These are phyloP conservation scores for Pseudomicrostroma phylloplanum DNA, from an alignment of 1,284 basidiomycete genomes.

Conservation along the genomic window DNA sequence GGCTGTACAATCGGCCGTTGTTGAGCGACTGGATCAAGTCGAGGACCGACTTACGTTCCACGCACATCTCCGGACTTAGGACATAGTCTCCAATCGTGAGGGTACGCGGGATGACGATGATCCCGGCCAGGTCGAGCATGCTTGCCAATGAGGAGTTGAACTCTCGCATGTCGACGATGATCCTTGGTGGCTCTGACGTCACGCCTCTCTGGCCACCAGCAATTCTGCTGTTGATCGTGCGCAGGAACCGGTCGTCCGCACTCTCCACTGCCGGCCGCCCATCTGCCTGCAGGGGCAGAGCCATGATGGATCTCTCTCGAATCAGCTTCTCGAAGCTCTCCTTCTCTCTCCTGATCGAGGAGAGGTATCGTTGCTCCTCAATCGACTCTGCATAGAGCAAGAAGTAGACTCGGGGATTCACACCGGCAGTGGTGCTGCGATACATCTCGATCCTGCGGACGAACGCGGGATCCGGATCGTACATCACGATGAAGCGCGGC, in stretches of 20 bases:
- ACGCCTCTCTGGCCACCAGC: slow-evolving; percentile 72
- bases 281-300: slow-evolving; percentile 79
- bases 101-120: slow-evolving; percentile 80
- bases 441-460: slow-evolving; percentile 80
- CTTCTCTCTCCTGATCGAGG: slow-evolving; percentile 80
- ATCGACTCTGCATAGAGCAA: slow-evolving; percentile 86
- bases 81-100: slow-evolving; percentile 95
- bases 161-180: slow-evolving; percentile 94
- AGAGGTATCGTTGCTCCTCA: slow-evolving; percentile 92
- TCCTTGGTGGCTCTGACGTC: slow-evolving; percentile 65
- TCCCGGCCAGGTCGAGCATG: slow-evolving; percentile 72
- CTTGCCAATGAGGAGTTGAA: slow-evolving; percentile 89
- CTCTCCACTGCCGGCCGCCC: slow-evolving; percentile 54
- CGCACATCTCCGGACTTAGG: slow-evolving; percentile 85
- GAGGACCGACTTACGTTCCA: slow-evolving; percentile 87
- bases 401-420: slow-evolving; percentile 87
- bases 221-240: slow-evolving; percentile 78
- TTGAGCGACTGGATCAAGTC: slow-evolving; percentile 88
- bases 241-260: slow-evolving; percentile 58
- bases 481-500: slow-evolving; percentile 82
- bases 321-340: slow-evolving; percentile 90
- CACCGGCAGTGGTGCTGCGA: slow-evolving; percentile 76
- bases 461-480: slow-evolving; percentile 88
- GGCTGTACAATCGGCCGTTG: slow-evolving; percentile 87
- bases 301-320: slow-evolving; percentile 86